Conservation (phyloP, 1,284 basidiomycete genomes). For the Tetrapyrgos nigripes region DNA sequence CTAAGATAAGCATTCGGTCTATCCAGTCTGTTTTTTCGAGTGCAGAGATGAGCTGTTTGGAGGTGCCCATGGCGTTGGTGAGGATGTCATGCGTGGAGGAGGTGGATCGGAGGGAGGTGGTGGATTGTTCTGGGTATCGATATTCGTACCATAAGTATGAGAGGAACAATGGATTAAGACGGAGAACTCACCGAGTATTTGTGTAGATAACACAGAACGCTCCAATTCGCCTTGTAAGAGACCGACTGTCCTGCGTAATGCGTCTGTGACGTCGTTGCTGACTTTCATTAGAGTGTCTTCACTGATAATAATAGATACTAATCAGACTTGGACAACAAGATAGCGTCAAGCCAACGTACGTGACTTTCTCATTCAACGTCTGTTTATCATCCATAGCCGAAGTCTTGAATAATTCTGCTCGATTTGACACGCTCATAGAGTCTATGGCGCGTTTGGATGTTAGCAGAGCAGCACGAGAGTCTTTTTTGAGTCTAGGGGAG, state of each 20-base stretch:
- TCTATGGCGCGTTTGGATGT: constrained; percentile 77
- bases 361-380: constrained; percentile 52
- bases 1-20: constrained; percentile 86
- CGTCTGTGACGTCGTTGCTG: constrained; percentile 86
- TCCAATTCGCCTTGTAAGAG: constrained; percentile 93
- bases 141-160: constrained; percentile 8
- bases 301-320: constrained; percentile 38
- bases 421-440: constrained; percentile 56
- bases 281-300: constrained; percentile 90
- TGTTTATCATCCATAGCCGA: constrained; percentile 53
- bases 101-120: constrained; percentile 75
- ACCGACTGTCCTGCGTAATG: constrained; percentile 82
- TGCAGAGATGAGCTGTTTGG: constrained; percentile 82
- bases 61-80: constrained; percentile 75
- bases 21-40: constrained; percentile 91
- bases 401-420: constrained; percentile 69
- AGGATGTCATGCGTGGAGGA: constrained; percentile 84
- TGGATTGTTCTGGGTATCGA: constrained; percentile 78
- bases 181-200: constrained; percentile 75
- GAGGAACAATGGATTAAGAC: constrained; percentile 8
- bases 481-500: constrained; percentile 61
- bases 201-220: constrained; percentile 82
- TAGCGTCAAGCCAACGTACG: constrained; percentile 44
- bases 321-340: constrained; percentile 6
- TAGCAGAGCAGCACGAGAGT: constrained; percentile 69